Evolutionary conservation across 78 protist genomes (phyloP), one percentile per base, ranked within the genome.

Genomic region (Dictyostelium brefeldianum): DNA sequence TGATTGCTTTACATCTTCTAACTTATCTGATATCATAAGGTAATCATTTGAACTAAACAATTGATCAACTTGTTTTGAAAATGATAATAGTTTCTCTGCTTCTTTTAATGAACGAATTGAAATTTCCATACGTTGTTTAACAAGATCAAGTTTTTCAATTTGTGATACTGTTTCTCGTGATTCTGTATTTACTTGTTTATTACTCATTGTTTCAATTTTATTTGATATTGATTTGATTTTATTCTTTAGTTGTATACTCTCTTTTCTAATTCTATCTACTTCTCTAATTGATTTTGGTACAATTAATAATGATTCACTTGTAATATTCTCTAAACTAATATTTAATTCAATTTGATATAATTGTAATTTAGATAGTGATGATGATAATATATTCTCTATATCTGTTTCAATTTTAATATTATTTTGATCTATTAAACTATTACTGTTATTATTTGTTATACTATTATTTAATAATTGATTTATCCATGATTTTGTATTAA

Each of bases 271-370:
- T 36, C 84, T 53, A 64, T 87, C 93, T 10, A 87, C 69, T 59
- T 87, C 93, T 47, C 93, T 56, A 56, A 87, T 62, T 36, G 93
- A 70, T 36, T 87, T 87, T 5, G 93, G 93, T 29, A 87, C 93
- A 50, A 75, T 62, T 20, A 87, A 62, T 36, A 87, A 64, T 31
- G 93, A 87, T 29, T 87, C 85, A 18, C 62, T 50, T 3, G 79
- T 29, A 14, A 11, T 87, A 77, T 51, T 59, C 54, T 87, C 93
- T 56, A 87, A 51, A 48, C 78, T 59, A 18, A 87, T 77, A 77
- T 87, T 87, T 47, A 87, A 51, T 46, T 78, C 93, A 25, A 87
- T 75, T 53, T 54, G 31, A 64, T 65, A 77, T 15, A 87, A 59
- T 51, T 87, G 93, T 64, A 87, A 65, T n/a, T 87, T 87, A 18